Base-by-base conservation (phyloP, 768 basidiomycete genomes). In the Tylopilus plumbeoviolaceoides region DNA sequence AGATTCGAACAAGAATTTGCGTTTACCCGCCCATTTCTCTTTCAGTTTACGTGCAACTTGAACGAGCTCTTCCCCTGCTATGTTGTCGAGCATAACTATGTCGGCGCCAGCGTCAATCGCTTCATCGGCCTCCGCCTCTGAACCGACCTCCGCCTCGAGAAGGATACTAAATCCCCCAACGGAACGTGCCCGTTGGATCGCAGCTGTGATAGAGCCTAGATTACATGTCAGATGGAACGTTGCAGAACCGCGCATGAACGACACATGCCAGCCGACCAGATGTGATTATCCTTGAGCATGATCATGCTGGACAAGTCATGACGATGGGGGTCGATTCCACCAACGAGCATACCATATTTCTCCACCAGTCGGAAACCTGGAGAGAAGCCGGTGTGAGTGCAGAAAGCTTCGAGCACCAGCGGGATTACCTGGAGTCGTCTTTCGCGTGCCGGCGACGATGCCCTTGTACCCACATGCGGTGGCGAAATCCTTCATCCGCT, bases 201-300 rank as follows among this genome's bases (percentile, higher is more conserved):
- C 95, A 39, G 82, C 74, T 0, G 91, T 91, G 58, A 98, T 97
- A 9, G 94, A 97, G 27, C 95, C 94, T 86, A 55, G 18, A 47
- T 25, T 4, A 48, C 41, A 55, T 42, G 58, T 55, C 43, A 54
- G 47, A 41, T 44, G 21, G 9, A n/a, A 14, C n/a, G 33, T 30
- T 38, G 49, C 30, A 21, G 23, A 23, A 51, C 4, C 30, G 25
- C 28, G 40, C 20, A 7, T 11, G 18, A 5, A 44, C 33, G 23
- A 38, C 27, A 58, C 77, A 55, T 64, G 86, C 94, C 94, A 40
- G 86, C 89, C 4, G 94, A 95, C 95, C 94, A 98, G 65, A 98
- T 91, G 67, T 99, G 97, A 67, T 99, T 99, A 63, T 99, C 97
- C 72, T 98, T 98, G 63, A 99, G 82, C 97, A 99, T 99, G 65